Percentiles rank a stretch among this genome's conserved stretches.
These are phyloP conservation scores for Globisporangium acanthophoron DNA, from an alignment of 352 stramenopile genomes.

Conservation along the genomic window DNA sequence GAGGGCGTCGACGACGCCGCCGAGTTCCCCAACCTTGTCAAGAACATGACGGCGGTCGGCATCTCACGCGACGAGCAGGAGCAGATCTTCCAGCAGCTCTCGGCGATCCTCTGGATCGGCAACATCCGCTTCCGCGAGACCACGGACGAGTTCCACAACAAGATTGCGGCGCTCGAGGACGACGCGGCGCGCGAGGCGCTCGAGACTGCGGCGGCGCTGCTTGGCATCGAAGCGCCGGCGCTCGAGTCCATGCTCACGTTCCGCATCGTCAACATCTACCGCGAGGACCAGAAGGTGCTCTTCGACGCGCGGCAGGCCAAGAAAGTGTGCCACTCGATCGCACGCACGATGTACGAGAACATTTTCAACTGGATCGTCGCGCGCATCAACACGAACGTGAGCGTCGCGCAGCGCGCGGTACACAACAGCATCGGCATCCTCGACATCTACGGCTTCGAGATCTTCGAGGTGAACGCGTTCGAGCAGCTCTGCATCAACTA, in stretches of 20 bases:
- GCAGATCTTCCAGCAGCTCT: slow-evolving; percentile 71
- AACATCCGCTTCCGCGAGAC: slow-evolving; percentile 80
- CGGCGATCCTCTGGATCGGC: slow-evolving; percentile 79
- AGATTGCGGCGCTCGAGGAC: slow-evolving; percentile 58
- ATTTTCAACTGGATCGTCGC: slow-evolving; percentile 88
- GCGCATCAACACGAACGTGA: slow-evolving; percentile 83
- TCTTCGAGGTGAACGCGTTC: slow-evolving; percentile 90
- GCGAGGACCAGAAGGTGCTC: slow-evolving; percentile 70
- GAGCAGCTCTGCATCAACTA: slow-evolving; percentile 97
- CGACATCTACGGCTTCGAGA: slow-evolving; percentile 90
- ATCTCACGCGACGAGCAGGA: slow-evolving; percentile 69
- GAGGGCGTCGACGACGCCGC: slow-evolving; percentile 72
- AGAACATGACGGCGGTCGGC: slow-evolving; percentile 65
- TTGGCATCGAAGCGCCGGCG: slow-evolving; percentile 55
- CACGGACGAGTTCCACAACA: slow-evolving; percentile 70
- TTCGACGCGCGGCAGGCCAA: slow-evolving; percentile 72
- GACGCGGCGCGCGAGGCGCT: slow-evolving; percentile 46
- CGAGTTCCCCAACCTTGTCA: slow-evolving; percentile 51
- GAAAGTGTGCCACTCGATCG: slow-evolving; percentile 83
- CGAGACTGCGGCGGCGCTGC: slow-evolving; percentile 44
- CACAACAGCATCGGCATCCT: slow-evolving; percentile 84
- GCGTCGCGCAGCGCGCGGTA: slow-evolving; percentile 50
- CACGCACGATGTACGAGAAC: slow-evolving; percentile 84
- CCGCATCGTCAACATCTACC: slow-evolving; percentile 77
- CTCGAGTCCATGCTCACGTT: slow-evolving; percentile 74